Base-by-base conservation (phyloP, 2,329 filamentous ascomycete species). In the Geosmithia flava region DNA sequence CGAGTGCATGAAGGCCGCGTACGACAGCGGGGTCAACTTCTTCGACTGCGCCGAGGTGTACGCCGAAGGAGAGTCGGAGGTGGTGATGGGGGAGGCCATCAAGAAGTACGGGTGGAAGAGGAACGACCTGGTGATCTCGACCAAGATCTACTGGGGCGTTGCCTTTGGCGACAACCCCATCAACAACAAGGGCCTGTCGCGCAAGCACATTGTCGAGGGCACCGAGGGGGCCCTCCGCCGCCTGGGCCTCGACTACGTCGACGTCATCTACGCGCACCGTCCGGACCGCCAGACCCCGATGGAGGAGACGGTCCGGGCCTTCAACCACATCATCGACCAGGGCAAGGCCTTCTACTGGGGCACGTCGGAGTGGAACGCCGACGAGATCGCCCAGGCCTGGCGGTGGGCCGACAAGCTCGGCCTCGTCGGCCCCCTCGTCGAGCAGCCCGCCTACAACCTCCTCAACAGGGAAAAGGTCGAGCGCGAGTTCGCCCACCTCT, bases 311-410 rank as follows among this genome's bases (percentile, higher is more conserved):
- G 81, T 86, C 39, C 76, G 81, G 47, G 80, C 76, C 47, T 85
- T 87, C 68, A 85, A 85, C 68, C 71, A 84, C 61, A 64, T 86
- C 47, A 84, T 87, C 59, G 69, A 80, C 61, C 72, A 70, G 1
- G 82, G 82, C 53, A 80, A 84, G 65, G 77, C 79, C 2, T 76
- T 86, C 53, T 84, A 85, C 68, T 84, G 80, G 80, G 81, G 80
- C 42, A 85, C 80, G 0, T 83, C 78, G 0, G 78, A 84, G 61
- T 85, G 81, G 80, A 72, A 70, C 51, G 78, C 81, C 42, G 73
- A 76, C 50, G 80, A 84, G 65, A 83, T 85, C 57, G 72, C 75
- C 6, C 71, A 78, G 50, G 81, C 81, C 0, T 78, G 75, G 68
- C 68, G 76, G 15, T 69, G 78, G 51, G 77, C 81, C 33, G 78